These are phyloP conservation scores for Rhodomyrtus tomentosa DNA, from an alignment of 345 rosid species.

Conservation along the genomic window DNA sequence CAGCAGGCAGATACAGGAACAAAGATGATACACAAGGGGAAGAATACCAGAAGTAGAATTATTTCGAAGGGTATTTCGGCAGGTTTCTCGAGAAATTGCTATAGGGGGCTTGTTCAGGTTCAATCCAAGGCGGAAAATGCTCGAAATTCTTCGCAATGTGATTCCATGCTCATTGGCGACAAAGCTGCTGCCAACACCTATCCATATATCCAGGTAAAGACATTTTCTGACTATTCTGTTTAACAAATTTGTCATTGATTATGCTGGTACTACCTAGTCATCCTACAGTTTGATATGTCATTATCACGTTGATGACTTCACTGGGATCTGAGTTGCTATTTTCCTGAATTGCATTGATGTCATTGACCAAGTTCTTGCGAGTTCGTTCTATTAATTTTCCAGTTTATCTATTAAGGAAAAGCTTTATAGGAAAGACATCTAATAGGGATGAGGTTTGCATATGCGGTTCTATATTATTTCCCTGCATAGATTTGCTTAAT, in stretches of 20 bases:
- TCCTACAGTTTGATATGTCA: neutral
- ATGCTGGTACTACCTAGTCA: neutral
- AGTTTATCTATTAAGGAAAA: neutral
- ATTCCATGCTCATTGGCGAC: constrained; percentile 29
- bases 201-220: constrained; percentile 86
- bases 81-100: constrained; percentile 76
- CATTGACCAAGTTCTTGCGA: neutral
- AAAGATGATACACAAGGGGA: constrained; percentile 47
- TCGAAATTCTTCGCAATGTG: constrained; percentile 70
- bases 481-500: constrained; percentile 48
- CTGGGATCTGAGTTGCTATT: neutral
- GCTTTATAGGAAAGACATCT: neutral
- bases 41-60: constrained; percentile 55
- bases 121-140: constrained; percentile 94
- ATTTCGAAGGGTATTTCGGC: constrained; percentile 86
- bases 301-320: neutral
- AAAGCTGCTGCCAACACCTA: constrained; percentile 92
- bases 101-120: constrained; percentile 92
- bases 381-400: neutral
- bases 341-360: neutral
- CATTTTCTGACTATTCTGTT: neutral
- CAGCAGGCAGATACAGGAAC: constrained; percentile 93
- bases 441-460: neutral
- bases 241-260: neutral
- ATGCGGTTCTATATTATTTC: neutral